Evolutionary conservation across 2,329 filamentous ascomycete genomes (phyloP).

Genomic region (Simplicillium aogashimaense): DNA sequence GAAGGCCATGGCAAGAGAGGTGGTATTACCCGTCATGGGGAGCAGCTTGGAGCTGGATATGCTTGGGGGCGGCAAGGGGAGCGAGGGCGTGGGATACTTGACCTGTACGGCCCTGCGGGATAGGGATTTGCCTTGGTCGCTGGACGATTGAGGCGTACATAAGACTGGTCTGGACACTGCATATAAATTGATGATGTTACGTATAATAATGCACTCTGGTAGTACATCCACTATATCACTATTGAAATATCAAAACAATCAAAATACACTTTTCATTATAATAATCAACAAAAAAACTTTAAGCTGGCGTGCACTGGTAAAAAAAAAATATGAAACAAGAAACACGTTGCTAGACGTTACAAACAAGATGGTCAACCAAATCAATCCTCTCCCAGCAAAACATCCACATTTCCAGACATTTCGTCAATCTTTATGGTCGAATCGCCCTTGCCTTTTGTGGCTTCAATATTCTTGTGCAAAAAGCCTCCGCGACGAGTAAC

Average conservation of each 20-base stretch:
- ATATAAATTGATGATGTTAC: too few species aligned
- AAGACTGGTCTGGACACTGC: too few species aligned
- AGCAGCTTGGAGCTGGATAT: conserved; percentile 77
- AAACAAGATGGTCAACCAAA: too few species aligned
- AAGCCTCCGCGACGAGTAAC: conserved; percentile 12
- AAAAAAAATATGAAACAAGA: too few species aligned
- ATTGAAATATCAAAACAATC: too few species aligned
- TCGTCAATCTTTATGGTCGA: conserved; percentile 3
- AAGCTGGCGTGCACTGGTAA: too few species aligned
- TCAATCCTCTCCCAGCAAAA: neutral
- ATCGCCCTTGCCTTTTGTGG: conserved; percentile 5
- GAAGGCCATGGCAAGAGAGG: conserved; percentile 71
- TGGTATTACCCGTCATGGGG: conserved; percentile 76
- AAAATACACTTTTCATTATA: too few species aligned
- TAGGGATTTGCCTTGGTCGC: conserved; percentile 39
- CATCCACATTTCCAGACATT: conserved; percentile 4
- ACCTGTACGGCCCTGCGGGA: conserved; percentile 40
- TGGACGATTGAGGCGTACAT: conserved; percentile 18
- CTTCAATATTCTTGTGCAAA: conserved; percentile 22
- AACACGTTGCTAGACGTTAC: too few species aligned
- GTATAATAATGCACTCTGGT: too few species aligned
- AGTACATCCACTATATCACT: too few species aligned
- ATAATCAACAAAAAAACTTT: too few species aligned
- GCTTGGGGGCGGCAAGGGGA: conserved; percentile 29
- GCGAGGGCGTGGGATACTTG: conserved; percentile 35